These are phyloP conservation scores for Poterioochromonas sp. DNA, from an alignment of 352 stramenopile species.

Conservation along the genomic window DNA sequence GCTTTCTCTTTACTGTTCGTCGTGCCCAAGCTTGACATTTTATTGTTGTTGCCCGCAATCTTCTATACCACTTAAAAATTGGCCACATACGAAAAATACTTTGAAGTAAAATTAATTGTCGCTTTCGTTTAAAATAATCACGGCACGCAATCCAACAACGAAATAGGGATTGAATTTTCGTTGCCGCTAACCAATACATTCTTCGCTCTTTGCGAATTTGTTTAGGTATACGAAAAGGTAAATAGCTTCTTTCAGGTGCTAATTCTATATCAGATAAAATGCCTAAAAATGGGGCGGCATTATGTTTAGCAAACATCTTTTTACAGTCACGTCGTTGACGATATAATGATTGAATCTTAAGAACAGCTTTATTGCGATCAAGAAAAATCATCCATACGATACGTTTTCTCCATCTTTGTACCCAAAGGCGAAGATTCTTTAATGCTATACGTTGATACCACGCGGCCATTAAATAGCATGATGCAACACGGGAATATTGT, in stretches of 20 bases:
- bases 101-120: constrained; percentile 6
- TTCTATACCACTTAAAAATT: background rate
- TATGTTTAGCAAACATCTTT: constrained; percentile 4
- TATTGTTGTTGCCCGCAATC: constrained; percentile 6
- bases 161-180: constrained; percentile 8
- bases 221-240: background rate
- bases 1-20: background rate
- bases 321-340: background rate
- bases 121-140: background rate
- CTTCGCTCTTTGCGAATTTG: background rate
- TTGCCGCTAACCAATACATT: constrained; percentile 24
- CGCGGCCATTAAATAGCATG: background rate
- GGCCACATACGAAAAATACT: constrained; percentile 20
- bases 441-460: background rate
- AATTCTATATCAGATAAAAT: constrained; percentile 18
- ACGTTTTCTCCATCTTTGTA: background rate
- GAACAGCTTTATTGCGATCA: background rate
- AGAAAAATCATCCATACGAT: background rate
- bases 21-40: constrained; percentile 26
- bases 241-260: background rate
- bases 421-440: background rate
- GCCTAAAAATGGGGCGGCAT: background rate
- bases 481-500: background rate
- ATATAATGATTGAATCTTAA: constrained; percentile 2
- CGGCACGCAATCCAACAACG: background rate